Percentiles rank a stretch among this genome's conserved stretches.
Conservation (phyloP, 768 basidiomycete species). For the Agaricus subrufescens region DNA sequence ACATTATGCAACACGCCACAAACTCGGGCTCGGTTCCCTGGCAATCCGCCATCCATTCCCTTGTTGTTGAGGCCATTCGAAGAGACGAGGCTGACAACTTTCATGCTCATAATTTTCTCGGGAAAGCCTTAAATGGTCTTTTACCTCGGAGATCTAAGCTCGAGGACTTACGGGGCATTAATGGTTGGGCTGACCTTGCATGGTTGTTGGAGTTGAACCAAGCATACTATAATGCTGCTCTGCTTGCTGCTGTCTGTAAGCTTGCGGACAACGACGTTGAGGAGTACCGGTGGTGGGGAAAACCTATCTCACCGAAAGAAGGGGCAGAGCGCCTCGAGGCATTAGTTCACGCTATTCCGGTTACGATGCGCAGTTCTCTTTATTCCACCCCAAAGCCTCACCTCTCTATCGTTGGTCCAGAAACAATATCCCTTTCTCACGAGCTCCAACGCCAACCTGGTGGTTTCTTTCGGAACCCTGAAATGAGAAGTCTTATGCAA, state of each 20-base stretch:
- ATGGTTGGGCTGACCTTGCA: constrained; percentile 21
- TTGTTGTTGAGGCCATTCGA: constrained; percentile 19
- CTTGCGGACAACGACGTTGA: constrained; percentile 1
- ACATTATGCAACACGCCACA: constrained; percentile 17
- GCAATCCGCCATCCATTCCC: constrained; percentile 19
- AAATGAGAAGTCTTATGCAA: background rate
- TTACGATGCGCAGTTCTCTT: background rate
- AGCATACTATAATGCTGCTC: constrained; percentile 20
- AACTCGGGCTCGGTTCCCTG: constrained; percentile 15
- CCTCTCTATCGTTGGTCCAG: constrained; percentile 10
- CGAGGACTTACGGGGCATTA: constrained; percentile 9
- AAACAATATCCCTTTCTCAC: constrained; percentile 9
- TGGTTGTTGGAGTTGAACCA: constrained; percentile 23
- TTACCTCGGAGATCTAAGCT: constrained; percentile 17
- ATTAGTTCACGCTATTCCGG: constrained; percentile 5
- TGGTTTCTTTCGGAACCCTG: background rate
- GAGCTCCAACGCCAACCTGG: background rate
- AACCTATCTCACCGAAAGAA: constrained; percentile 6
- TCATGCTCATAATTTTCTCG: constrained; percentile 15
- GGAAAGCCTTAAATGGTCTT: constrained; percentile 20
- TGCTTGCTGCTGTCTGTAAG: constrained; percentile 20
- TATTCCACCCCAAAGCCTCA: background rate
- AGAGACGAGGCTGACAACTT: constrained; percentile 15
- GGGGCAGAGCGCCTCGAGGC: constrained; percentile 9
- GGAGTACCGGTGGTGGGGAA: constrained; percentile 11